Percentiles rank a stretch among this genome's conserved stretches.
These are phyloP conservation scores for Cinnamomum micranthum DNA, from an alignment of 164 flowering plant genomes.

Conservation along the genomic window DNA sequence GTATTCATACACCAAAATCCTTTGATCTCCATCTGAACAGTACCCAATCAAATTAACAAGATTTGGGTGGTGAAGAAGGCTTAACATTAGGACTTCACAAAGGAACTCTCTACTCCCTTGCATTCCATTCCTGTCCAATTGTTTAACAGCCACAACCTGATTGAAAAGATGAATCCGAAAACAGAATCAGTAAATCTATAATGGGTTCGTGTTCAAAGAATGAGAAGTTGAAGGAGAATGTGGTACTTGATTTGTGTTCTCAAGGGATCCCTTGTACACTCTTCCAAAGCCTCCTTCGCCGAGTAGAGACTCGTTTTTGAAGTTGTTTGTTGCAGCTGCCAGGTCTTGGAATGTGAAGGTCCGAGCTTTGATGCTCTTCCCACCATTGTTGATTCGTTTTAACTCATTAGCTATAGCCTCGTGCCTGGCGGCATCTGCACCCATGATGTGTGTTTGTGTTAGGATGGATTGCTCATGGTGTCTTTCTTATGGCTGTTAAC, in stretches of 20 bases:
- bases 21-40: constrained; percentile 74
- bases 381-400: constrained; percentile 41
- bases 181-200: background rate
- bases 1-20: constrained; percentile 75
- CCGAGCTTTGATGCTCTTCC: constrained; percentile 39
- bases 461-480: background rate
- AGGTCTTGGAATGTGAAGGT: constrained; percentile 54
- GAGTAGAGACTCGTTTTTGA: constrained; percentile 43
- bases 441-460: background rate
- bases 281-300: constrained; percentile 93
- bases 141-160: constrained; percentile 78
- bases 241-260: constrained; percentile 43
- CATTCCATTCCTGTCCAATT: constrained; percentile 74
- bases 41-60: constrained; percentile 80
- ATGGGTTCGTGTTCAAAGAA: background rate
- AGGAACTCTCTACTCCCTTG: constrained; percentile 83
- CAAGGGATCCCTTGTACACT: constrained; percentile 63
- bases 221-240: background rate
- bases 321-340: constrained; percentile 52
- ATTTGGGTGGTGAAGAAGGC: constrained; percentile 59
- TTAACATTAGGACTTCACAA: constrained; percentile 73
- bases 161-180: background rate
- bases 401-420: constrained; percentile 48
- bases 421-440: constrained; percentile 53
- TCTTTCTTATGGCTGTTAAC: background rate